Evolutionary conservation across 1,284 basidiomycete genomes (phyloP), one percentile per base, ranked within the genome.

Genomic region (Puccinia triticina): DNA sequence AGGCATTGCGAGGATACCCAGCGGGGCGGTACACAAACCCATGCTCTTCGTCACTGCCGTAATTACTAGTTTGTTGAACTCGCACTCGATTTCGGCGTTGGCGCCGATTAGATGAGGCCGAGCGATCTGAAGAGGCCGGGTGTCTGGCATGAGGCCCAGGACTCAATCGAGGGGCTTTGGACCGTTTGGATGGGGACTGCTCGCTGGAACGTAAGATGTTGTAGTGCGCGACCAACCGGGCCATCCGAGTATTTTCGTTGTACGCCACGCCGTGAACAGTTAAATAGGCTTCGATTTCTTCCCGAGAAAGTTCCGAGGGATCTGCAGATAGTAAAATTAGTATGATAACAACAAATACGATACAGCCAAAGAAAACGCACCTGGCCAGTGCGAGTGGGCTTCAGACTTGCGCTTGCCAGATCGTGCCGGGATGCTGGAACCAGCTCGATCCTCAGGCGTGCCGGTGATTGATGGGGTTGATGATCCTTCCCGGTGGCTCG

Each of bases 1-100:
- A 46, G 14, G 23, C 16, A 48, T 40, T n/a, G 29, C 40, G 40
- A 67, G 40, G 26, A 23, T 5, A 26, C 46, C 23, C 32, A 14
- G 67, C 23, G 26, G 34, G 40, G 40, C 4, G 18, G 67, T 71
- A 71, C 12, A 71, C 67, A 71, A 71, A 71, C 23, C 67, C 67
- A 37, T 61, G 26, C 10, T 61, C 59, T 26, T 26, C 40, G 40
- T 71, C 40, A 50, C 40, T 71, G 23, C 23, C 40, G 21, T 18
- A 18, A 7, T 43, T 14, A 57, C 23, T 57, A 8, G 5, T 57
- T 57, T 4, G 8, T 57, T 5, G 55, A 40, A 12, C 46, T 26
- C 40, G 21, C 10, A 1, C 29, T 12, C 40, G 67, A 26, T 3
- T 23, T 71, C 40, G 67, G 67, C 61, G 61, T 32, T 64, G 14